phyloP scores from a whole-genome alignment of 345 rosid genomes.

The Citrus sp. region DNA sequence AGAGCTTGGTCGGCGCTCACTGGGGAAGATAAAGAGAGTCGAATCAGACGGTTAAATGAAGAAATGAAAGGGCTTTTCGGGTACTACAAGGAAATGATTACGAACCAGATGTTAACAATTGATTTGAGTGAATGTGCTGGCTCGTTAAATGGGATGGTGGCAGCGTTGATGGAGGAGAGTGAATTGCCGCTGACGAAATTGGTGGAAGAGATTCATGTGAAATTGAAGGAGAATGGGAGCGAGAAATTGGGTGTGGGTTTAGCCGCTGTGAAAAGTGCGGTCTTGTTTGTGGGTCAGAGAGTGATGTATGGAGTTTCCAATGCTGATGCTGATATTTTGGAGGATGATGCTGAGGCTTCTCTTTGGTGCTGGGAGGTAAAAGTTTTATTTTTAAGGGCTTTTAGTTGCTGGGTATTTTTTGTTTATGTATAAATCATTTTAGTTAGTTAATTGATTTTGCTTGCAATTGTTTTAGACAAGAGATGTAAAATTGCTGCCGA shows the following conservation, averaged over 20 bases:
- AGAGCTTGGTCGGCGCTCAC: conserved; percentile 26
- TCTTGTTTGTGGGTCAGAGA: conserved; percentile 74
- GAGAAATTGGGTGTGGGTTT: conserved; percentile 21
- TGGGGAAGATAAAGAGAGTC: conserved; percentile 39
- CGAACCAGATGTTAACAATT: conserved; percentile 28
- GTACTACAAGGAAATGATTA: conserved; percentile 46
- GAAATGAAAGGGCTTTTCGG: conserved; percentile 56
- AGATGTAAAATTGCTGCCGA: conserved; percentile 71
- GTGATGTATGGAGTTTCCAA: conserved; percentile 64
- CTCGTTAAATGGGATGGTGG: conserved; percentile 48
- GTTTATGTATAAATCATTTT: background rate
- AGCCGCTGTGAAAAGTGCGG: conserved; percentile 58
- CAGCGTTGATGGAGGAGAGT: conserved; percentile 75
- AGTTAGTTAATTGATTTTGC: background rate
- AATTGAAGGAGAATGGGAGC: conserved; percentile 34
- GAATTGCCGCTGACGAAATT: conserved; percentile 54
- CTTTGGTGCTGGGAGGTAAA: conserved; percentile 99
- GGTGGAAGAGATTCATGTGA: conserved; percentile 48
- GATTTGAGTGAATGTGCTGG: conserved; percentile 24
- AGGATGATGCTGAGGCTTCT: conserved; percentile 55
- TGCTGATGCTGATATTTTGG: conserved; percentile 78
- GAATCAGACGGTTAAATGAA: conserved; percentile 32
- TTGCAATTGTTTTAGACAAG: conserved; percentile 47
- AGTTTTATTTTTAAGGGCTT: background rate
- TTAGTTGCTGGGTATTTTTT: background rate